Evolutionary conservation across 2,329 filamentous ascomycete genomes (phyloP).

Genomic region (Echinosphaeria canescens): DNA sequence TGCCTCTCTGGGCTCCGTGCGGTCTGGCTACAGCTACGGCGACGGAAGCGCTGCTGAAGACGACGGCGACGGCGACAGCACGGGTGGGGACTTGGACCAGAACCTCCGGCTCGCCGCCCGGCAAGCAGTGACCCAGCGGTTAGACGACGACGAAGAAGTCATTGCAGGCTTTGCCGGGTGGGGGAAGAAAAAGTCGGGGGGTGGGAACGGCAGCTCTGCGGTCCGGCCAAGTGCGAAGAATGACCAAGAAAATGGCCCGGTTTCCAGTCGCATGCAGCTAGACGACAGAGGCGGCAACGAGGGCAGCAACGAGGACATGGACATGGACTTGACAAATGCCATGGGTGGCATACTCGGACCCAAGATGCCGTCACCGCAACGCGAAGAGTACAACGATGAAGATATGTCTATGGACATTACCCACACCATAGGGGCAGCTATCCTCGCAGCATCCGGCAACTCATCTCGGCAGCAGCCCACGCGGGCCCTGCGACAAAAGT

Average conservation of each 20-base stretch:
- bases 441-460: no score
- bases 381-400: constrained; percentile 23
- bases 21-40: constrained; percentile 29
- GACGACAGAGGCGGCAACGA: constrained; percentile 14
- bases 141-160: constrained; percentile 46
- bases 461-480: no score
- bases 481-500: constrained; percentile 8
- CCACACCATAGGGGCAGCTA: constrained; percentile 57
- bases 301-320: constrained; percentile 30
- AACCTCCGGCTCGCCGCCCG: constrained; percentile 55
- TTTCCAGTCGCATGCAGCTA: constrained; percentile 2
- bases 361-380: constrained; percentile 7
- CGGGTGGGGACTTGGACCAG: constrained; percentile 48
- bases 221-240: not conserved
- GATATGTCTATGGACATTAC: constrained; percentile 95
- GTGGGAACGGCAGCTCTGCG: constrained; percentile 4
- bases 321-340: constrained; percentile 35
- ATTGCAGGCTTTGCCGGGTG: constrained; percentile 57
- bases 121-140: constrained; percentile 50
- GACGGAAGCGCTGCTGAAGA: no score
- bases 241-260: constrained; percentile 24
- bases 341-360: constrained; percentile 17
- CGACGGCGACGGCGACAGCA: constrained; percentile 30
- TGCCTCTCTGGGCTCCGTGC: constrained; percentile 39
- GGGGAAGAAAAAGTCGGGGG: constrained; percentile 28